Base-by-base conservation (phyloP, 208 protist species). In the Acanthamoeba culbertsoni region DNA sequence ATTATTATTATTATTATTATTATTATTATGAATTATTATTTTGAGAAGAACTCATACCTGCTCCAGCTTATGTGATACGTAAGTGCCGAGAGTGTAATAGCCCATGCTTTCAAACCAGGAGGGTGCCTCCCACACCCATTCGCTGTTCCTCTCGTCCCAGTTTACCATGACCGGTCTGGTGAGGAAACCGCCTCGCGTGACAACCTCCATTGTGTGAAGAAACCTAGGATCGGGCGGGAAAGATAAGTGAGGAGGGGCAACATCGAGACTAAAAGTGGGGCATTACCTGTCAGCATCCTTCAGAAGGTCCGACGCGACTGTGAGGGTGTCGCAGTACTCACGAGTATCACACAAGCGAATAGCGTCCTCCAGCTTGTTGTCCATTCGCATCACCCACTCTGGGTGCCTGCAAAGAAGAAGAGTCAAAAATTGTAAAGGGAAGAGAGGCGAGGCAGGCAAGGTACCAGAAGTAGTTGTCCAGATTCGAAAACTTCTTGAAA, bases 311-410 rank as follows among this genome's bases (percentile, higher is more conserved):
- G 45, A 63, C 3, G 86, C 86, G 8, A 92, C 59, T 2, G 86
- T 92, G 55, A 92, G 86, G 2, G 86, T 92, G n/a, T 92, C 86
- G n/a, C 86, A 92, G 33, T 92, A 92, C 48, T 92, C 86, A 23
- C 86, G 43, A 5, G 86, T 92, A 46, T 92, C 86, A 43, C 86
- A 92, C 59, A 92, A 37, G 2, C 86, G 57, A 40, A 92, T 59
- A 45, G 45, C 48, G n/a, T 92, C 86, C 86, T 92, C 86, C 42
- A 92, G 62, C 59, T 79, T 43, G 20, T 31, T 35, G 45, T 92
- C 86, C 18, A 92, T 43, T 8, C 35, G 59, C 86, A 92, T 92
- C 42, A 92, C 86, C 2, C 59, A 4, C 62, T 92, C 86, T 26
- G 86, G 86, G 18, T 92, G 71, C 37, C 71, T 82, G 31, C 26